These are phyloP conservation scores for Dictyostelium firmibasis DNA, from an alignment of 78 protist genomes.

Conservation along the genomic window DNA sequence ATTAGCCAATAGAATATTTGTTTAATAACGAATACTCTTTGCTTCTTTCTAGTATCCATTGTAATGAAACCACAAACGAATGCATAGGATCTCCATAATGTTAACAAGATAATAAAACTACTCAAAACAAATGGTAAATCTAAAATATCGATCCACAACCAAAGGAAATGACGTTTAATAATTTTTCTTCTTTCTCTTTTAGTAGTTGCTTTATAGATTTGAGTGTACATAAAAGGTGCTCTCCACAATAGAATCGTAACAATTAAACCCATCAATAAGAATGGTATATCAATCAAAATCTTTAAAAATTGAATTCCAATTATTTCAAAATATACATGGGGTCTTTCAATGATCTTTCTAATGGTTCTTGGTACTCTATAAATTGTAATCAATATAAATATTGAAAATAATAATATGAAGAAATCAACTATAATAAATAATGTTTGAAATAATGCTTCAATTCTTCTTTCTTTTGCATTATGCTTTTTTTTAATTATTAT, in stretches of 20 bases:
- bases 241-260: constrained; percentile 55
- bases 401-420: neutral
- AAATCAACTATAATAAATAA: constrained; percentile 16
- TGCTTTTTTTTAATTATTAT: neutral
- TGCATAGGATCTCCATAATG: constrained; percentile 68
- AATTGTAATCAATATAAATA: neutral
- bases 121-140: constrained; percentile 72
- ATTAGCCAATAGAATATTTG: constrained; percentile 36
- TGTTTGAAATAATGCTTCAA: constrained; percentile 13
- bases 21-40: constrained; percentile 31
- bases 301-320: constrained; percentile 16
- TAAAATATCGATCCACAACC: constrained; percentile 72
- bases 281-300: constrained; percentile 60
- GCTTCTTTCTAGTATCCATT: neutral
- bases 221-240: constrained; percentile 46
- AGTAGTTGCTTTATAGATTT: neutral
- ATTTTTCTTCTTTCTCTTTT: neutral
- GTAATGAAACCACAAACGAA: constrained; percentile 53
- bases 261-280: constrained; percentile 21
- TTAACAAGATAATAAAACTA: constrained; percentile 49
- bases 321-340: neutral
- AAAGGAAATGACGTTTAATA: constrained; percentile 53
- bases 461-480: neutral
- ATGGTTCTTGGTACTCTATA: constrained; percentile 34
- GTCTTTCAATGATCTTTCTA: neutral